phyloP scores from a whole-genome alignment of 2,329 filamentous ascomycete genomes.

The Ilyonectria destructans region DNA sequence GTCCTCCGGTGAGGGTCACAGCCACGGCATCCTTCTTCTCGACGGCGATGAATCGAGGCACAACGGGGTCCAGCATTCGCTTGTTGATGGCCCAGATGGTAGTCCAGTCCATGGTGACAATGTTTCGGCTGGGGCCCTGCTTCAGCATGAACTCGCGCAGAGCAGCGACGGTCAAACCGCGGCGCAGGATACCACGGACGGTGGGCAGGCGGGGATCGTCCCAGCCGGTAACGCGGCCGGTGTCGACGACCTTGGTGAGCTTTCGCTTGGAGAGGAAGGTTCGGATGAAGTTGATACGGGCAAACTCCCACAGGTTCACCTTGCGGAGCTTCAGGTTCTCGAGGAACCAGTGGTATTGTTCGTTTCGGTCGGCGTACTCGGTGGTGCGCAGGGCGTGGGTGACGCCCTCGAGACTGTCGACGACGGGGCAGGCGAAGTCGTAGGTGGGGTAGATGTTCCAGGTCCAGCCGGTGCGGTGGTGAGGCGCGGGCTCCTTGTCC shows the following conservation, averaged over 20 bases:
- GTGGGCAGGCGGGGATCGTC: slow-evolving; percentile 92
- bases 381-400: slow-evolving; percentile 88
- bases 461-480: slow-evolving; percentile 84
- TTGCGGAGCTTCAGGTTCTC: slow-evolving; percentile 81
- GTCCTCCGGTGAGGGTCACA: slow-evolving; percentile 78
- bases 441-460: slow-evolving; percentile 94
- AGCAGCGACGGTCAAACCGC: slow-evolving; percentile 85
- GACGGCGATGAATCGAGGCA: slow-evolving; percentile 82
- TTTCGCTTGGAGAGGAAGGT: slow-evolving; percentile 91
- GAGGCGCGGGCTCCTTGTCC: slow-evolving; percentile 61
- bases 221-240: slow-evolving; percentile 85
- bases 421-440: slow-evolving; percentile 87
- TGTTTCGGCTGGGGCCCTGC: slow-evolving; percentile 88
- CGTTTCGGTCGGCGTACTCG: slow-evolving; percentile 90
- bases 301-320: slow-evolving; percentile 90
- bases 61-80: slow-evolving; percentile 85
- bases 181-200: slow-evolving; percentile 83
- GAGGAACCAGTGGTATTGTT: slow-evolving; percentile 90
- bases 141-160: slow-evolving; percentile 88
- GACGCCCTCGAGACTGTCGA: slow-evolving; percentile 86
- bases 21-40: slow-evolving; percentile 80
- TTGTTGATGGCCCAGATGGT: slow-evolving; percentile 83
- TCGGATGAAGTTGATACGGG: slow-evolving; percentile 86
- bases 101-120: slow-evolving; percentile 88
- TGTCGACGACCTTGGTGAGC: slow-evolving; percentile 86